Evolutionary conservation across 257 asterid genomes (phyloP), one percentile per base, ranked within the genome.

Genomic region (Primulina tabacum): DNA sequence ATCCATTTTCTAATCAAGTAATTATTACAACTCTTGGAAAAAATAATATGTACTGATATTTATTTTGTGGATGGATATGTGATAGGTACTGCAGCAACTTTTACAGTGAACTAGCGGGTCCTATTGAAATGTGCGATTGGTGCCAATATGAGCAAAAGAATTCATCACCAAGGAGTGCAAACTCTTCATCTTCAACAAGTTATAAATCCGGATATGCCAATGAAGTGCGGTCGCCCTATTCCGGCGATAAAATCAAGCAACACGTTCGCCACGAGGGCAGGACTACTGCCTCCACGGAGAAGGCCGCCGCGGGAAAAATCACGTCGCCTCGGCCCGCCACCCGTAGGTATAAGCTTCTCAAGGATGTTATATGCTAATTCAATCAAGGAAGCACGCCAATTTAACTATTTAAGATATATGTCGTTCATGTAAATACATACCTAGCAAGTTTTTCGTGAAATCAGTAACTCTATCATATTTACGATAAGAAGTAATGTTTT

Each of bases 341-440:
- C 40, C 88, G 86, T 11, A 78, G 88, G 72, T 83, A 78, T 79
- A 83, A 83, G 80, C 88, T 83, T 68, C 88, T 83, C 57, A 83
- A 83, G 81, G 88, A 83, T 71, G 88, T 83, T 33, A 80, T 83
- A 85, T 83, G 85, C 71, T 80, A 66, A 77, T 24, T 32, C 20
- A 58, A 61, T 58, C 1, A 62, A 37, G 26, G 38, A 3, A 12
- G 53, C n/a, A 43, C 17, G 2, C 1, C 5, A 3, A 1, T 11
- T 10, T 40, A 0, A 40, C 8, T 10, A 10, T 9, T 8, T 37
- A 8, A 37, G 9, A 37, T 33, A 33, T 7, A 43, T 50, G 56
- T n/a, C n/a, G n/a, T 2, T 50, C 16, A 50, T 12, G 4, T 43
- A 12, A 4, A 5, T 50, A 14, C 3, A 1, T 16, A 14, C 1